Evolutionary conservation across 371 early-diverging fungal genomes (phyloP), one percentile per base, ranked within the genome.

Genomic region (Mortierella sp.): DNA sequence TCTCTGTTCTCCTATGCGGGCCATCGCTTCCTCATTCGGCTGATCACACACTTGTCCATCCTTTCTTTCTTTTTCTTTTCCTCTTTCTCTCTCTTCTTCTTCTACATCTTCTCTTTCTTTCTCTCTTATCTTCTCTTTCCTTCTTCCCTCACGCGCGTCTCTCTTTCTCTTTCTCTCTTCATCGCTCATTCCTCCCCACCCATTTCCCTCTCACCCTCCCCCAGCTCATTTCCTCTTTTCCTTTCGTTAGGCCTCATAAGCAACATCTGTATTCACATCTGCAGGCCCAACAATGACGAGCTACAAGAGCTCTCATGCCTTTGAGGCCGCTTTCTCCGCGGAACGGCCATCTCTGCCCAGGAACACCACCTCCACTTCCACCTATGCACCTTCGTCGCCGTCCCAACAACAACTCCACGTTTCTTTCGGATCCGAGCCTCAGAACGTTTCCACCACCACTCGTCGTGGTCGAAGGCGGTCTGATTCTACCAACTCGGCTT

Each of bases 291-390:
- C 55, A 29, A 74, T 74, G 74, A 60, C 74, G 29, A 74, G 74
- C 75, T 70, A 62, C 64, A 75, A 66, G 60, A 70, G 75, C 70
- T 58, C 75, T 16, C 70, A 66, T 60, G 67, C 67, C 37, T 70
- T 75, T 62, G 75, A 75, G 58, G 44, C 53, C 55, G 43, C 66
- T 28, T 37, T 1, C 57, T 72, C 23, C 63, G 68, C 26, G 73
- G 69, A 9, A 3, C 60, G 74, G 6, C 65, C 58, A 5, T 69
- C 74, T 4, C 63, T 66, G 16, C 69, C 65, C 30, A 75, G 66
- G 60, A 69, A 74, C 29, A 65, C 64, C 23, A 48, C 30, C 50
- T 21, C 70, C 3, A 57, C 47, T 47, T 46, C 45, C 52, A 45
- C 65, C 21, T 55, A 44, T 58, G 23, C 62, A 16, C 59, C 73